Evolutionary conservation across 306 rosid genomes (phyloP).

Genomic region (Medicago arabica): DNA sequence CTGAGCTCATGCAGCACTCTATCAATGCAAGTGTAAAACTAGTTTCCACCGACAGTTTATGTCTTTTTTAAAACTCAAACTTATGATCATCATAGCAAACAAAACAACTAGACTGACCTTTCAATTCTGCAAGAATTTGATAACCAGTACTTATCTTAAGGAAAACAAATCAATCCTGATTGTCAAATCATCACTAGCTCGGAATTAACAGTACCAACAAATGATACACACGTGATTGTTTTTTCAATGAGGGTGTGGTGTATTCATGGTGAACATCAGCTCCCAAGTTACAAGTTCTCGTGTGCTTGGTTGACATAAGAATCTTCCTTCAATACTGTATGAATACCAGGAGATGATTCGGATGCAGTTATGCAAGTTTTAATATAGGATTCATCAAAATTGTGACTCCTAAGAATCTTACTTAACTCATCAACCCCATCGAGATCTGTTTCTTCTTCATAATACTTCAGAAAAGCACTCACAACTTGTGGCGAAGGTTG

Average conservation of each 20-base stretch:
- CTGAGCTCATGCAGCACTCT: neutral
- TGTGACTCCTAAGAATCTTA: slow-evolving; percentile 60
- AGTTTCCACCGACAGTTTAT: neutral
- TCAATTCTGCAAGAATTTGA: neutral
- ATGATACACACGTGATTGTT: neutral
- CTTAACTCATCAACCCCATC: slow-evolving; percentile 63
- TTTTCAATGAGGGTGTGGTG: neutral
- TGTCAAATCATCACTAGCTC: slow-evolving; percentile 26
- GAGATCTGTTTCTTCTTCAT: slow-evolving; percentile 63
- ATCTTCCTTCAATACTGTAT: slow-evolving; percentile 50
- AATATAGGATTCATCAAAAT: slow-evolving; percentile 58
- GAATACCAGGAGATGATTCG: slow-evolving; percentile 45
- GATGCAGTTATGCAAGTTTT: slow-evolving; percentile 54
- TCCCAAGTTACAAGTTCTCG: slow-evolving; percentile 10
- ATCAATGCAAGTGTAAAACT: neutral
- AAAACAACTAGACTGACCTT: neutral
- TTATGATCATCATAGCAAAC: neutral
- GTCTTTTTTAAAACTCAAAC: neutral
- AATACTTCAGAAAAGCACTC: slow-evolving; percentile 65
- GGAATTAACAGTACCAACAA: neutral
- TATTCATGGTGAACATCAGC: slow-evolving; percentile 12
- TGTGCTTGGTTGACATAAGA: slow-evolving; percentile 14
- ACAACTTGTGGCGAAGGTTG: slow-evolving; percentile 50
- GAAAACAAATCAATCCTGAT: slow-evolving; percentile 10
- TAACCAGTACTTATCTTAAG: slow-evolving; percentile 11